phyloP scores from a whole-genome alignment of 148 eudicot genomes.

The Fagopyrum homotropicum region DNA sequence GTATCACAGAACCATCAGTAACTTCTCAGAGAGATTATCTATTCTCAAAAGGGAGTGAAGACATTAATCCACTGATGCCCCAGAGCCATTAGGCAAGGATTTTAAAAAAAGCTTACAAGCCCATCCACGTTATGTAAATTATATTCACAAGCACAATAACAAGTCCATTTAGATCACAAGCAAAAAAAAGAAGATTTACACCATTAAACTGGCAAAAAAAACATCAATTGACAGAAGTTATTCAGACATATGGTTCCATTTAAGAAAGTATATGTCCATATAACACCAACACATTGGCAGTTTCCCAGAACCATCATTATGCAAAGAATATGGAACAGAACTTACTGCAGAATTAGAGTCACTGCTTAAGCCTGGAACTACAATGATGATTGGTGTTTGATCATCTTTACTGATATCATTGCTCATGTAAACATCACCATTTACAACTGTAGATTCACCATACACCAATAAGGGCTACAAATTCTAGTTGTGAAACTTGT shows the following conservation, averaged over 20 bases:
- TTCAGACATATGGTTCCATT: no score
- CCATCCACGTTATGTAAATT: background rate
- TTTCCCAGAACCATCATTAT: background rate
- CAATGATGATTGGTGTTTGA: constrained; percentile 59
- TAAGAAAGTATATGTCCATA: no score
- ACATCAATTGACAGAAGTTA: no score
- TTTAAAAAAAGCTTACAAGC: background rate
- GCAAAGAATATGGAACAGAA: background rate
- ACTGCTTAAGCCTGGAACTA: constrained; percentile 1
- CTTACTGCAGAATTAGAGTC: constrained; percentile 32
- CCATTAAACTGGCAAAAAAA: no score
- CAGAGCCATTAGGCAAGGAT: background rate
- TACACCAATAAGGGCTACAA: background rate
- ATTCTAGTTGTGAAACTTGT: no score
- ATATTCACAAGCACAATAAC: background rate
- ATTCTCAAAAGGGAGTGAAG: no score
- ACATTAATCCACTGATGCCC: background rate
- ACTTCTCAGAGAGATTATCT: background rate
- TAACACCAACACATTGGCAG: background rate
- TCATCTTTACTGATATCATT: constrained; percentile 47
- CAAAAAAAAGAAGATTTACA: background rate
- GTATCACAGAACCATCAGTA: background rate
- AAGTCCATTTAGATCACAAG: background rate
- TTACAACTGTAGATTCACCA: background rate
- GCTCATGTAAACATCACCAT: background rate